Evolutionary conservation across 1,284 basidiomycete species (phyloP).

Genomic region (Boletellus dicymbophilus): DNA sequence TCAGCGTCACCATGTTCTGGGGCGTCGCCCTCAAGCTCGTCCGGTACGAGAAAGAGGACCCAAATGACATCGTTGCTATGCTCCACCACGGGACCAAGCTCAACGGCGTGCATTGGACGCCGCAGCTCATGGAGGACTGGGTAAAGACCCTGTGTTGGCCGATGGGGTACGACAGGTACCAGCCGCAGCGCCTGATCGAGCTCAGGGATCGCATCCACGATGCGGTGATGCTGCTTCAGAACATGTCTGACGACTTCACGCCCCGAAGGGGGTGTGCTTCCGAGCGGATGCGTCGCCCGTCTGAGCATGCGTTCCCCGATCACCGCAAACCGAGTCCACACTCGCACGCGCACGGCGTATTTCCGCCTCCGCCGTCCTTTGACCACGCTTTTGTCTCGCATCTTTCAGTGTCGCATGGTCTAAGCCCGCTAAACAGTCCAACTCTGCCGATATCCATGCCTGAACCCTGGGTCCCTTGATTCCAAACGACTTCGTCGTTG

Average conservation of each 20-base stretch:
- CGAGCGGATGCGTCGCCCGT: background rate
- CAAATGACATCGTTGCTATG: conserved; percentile 45
- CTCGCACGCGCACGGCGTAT: background rate
- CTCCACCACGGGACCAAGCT: conserved; percentile 52
- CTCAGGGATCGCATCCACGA: conserved; percentile 52
- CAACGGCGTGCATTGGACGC: conserved; percentile 54
- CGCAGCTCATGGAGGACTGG: conserved; percentile 53
- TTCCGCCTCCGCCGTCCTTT: background rate
- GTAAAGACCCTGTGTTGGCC: conserved; percentile 51
- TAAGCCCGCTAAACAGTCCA: conserved; percentile 18
- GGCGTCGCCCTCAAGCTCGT: conserved; percentile 70
- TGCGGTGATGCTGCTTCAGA: conserved; percentile 39
- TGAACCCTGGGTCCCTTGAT: conserved; percentile 22
- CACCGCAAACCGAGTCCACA: conserved; percentile 6
- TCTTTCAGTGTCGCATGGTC: background rate
- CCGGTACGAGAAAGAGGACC: conserved; percentile 56
- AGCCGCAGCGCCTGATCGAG: conserved; percentile 41
- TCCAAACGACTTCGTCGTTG: conserved; percentile 7
- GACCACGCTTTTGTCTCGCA: conserved; percentile 5
- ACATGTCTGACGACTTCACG: conserved; percentile 18
- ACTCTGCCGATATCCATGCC: conserved; percentile 18
- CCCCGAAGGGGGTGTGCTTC: background rate
- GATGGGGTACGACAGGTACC: conserved; percentile 55
- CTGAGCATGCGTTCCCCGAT: conserved; percentile 15
- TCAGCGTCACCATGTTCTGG: conserved; percentile 69